phyloP scores from a whole-genome alignment of 352 stramenopile species.

The Globisporangium emineosum region DNA sequence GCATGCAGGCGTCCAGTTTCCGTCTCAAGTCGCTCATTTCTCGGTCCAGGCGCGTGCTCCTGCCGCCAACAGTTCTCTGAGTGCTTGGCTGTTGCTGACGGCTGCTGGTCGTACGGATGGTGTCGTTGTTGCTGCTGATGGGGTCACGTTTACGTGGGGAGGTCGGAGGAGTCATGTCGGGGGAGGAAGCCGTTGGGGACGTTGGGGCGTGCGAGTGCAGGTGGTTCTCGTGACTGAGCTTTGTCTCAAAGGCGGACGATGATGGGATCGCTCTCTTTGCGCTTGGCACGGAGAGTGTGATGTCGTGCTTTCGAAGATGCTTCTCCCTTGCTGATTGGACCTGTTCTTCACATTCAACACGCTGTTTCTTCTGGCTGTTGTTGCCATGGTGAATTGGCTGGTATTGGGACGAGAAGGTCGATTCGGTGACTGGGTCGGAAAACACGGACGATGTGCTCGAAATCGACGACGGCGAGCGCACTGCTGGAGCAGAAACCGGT shows the following conservation, averaged over 20 bases:
- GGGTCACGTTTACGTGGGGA: conserved; percentile 27
- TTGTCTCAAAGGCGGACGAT: neutral
- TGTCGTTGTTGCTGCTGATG: conserved; percentile 11
- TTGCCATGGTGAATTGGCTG: conserved; percentile 22
- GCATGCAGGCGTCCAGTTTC: conserved; percentile 64
- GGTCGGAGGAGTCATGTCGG: conserved; percentile 40
- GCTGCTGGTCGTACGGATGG: conserved; percentile 26
- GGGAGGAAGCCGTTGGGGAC: conserved; percentile 55
- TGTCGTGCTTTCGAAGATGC: conserved; percentile 29
- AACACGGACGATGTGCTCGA: conserved; percentile 14
- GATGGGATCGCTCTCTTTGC: conserved; percentile 16
- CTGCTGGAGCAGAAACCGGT: neutral
- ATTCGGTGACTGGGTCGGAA: conserved; percentile 13
- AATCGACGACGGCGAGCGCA: conserved; percentile 1
- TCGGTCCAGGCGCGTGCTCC: conserved; percentile 40
- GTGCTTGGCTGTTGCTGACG: conserved; percentile 16
- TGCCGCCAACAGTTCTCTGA: conserved; percentile 5
- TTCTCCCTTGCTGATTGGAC: conserved; percentile 14
- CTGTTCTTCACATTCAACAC: neutral
- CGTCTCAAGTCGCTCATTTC: conserved; percentile 50
- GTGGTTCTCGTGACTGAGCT: conserved; percentile 5
- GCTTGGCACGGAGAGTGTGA: conserved; percentile 24
- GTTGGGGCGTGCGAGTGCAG: conserved; percentile 32
- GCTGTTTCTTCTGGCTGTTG: neutral
- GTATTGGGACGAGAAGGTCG: conserved; percentile 8